Percentiles rank a stretch among this genome's conserved stretches.
Evolutionary conservation across 78 protist species (phyloP).

Genomic region (Ministeria vibrans): DNA sequence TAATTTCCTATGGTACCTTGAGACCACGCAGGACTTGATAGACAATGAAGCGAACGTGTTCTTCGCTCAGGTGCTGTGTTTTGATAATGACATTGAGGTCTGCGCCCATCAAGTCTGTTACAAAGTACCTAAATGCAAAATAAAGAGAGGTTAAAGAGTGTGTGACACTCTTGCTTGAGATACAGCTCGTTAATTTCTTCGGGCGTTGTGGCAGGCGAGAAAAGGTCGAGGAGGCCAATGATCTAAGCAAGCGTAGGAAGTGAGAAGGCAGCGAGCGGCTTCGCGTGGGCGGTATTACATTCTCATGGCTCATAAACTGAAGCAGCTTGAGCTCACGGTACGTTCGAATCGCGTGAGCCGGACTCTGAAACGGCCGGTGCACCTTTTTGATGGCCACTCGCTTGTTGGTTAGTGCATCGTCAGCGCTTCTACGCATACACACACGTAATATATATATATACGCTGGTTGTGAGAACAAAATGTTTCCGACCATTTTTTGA

Average conservation of each 20-base stretch:
- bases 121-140: slow-evolving; percentile 7
- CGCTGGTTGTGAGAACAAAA: background rate
- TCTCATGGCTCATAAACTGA: slow-evolving; percentile 21
- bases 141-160: background rate
- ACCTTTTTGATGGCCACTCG: slow-evolving; percentile 37
- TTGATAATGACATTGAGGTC: slow-evolving; percentile 4
- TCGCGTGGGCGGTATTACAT: slow-evolving; percentile 17
- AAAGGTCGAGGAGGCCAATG: slow-evolving; percentile 13
- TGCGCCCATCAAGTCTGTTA: slow-evolving; percentile 20
- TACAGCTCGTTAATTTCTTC: slow-evolving; percentile 11
- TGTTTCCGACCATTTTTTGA: background rate
- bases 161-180: background rate
- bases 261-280: background rate
- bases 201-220: background rate
- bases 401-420: background rate
- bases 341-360: slow-evolving; percentile 12
- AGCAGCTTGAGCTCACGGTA: slow-evolving; percentile 37
- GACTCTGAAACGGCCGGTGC: slow-evolving; percentile 10
- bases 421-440: background rate
- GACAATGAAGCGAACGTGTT: slow-evolving; percentile 75
- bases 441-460: background rate
- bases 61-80: slow-evolving; percentile 61
- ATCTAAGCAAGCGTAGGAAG: background rate
- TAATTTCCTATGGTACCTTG: too few species aligned
- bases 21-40: slow-evolving; percentile 87